Evolutionary conservation across 208 protist genomes (phyloP).

Genomic region (Leptomonas seymouri): DNA sequence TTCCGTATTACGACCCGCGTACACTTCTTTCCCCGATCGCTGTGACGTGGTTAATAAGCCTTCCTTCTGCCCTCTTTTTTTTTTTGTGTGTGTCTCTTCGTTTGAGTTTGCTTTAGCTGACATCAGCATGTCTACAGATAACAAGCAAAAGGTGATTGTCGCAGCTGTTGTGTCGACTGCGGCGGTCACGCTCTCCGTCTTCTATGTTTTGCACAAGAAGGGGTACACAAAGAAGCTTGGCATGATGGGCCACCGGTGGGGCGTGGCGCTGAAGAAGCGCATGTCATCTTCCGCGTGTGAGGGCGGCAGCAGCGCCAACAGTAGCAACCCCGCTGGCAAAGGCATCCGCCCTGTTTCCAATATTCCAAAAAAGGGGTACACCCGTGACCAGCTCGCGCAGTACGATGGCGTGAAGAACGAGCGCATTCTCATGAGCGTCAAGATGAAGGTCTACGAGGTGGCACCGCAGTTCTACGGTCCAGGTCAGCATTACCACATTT

Average conservation of each 20-base stretch:
- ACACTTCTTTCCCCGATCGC: no score
- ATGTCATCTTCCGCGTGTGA: neutral
- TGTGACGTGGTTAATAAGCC: neutral
- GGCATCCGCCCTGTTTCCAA: slow-evolving; percentile 66
- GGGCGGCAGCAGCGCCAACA: slow-evolving; percentile 4
- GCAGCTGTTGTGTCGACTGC: slow-evolving; percentile 28
- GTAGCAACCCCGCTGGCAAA: neutral
- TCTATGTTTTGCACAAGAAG: slow-evolving; percentile 33
- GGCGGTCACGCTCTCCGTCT: slow-evolving; percentile 12
- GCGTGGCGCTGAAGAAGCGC: slow-evolving; percentile 15
- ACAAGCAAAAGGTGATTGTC: slow-evolving; percentile 20
- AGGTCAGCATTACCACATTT: slow-evolving; percentile 77
- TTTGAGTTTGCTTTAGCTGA: slow-evolving; percentile 1
- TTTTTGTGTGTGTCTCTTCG: neutral
- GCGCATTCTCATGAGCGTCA: slow-evolving; percentile 77
- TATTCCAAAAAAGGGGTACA: slow-evolving; percentile 61
- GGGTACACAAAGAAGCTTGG: slow-evolving; percentile 31
- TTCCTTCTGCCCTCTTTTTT: slow-evolving; percentile 6
- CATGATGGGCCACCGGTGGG: slow-evolving; percentile 21
- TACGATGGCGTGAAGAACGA: slow-evolving; percentile 68
- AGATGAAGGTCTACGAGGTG: slow-evolving; percentile 86
- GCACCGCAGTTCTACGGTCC: slow-evolving; percentile 86
- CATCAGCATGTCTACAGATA: slow-evolving; percentile 13
- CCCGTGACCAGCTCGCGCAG: slow-evolving; percentile 58
- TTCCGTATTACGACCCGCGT: no score